Base-by-base conservation (phyloP, 805 yeast species). In the Komagataella ulmi region DNA sequence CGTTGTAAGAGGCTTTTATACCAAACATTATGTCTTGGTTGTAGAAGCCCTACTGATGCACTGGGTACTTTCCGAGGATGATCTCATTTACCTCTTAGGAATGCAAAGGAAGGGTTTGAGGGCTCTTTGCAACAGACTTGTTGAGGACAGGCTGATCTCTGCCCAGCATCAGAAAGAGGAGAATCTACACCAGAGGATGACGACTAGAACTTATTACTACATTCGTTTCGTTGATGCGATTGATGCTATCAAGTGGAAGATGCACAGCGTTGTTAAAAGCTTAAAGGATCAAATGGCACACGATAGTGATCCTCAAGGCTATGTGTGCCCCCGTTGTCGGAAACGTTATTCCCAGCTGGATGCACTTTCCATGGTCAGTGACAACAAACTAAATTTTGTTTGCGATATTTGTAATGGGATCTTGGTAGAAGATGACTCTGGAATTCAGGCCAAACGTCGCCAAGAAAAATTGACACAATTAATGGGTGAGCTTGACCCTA, bases 171-270 rank as follows among this genome's bases (percentile, higher is more conserved):
- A 85, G 62, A 80, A 85, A 65, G 88, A 80, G 61, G 85, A 78
- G 54, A 80, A 77, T 3, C 75, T 76, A 21, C 85, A 80, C 52
- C 78, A 65, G 55, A 74, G 96, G 55, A 77, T 84, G 52, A 80
- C 82, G 48, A 77, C 83, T 23, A 76, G 90, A 59, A 85, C 91
- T 2, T 88, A 88, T 60, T 93, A 84, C 68, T 93, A 79, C 65
- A 83, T 91, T 51, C 96, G 88, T 62, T 80, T 79, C 63, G 88
- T 97, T 2, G 96, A 89, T 65, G 95, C 98, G 0, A 87, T 93
- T 45, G 99, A 93, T 68, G 81, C 97, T 3, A 81, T 93, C 63
- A 93, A 93, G 67, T 93, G 98, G 98, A 89, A 90, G 62, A 86
- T 91, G 54, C 96, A 91, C 64, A 79, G 86, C 48, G 76, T 93